phyloP scores from a whole-genome alignment of 768 basidiomycete species.

The Tricholoma sp. region DNA sequence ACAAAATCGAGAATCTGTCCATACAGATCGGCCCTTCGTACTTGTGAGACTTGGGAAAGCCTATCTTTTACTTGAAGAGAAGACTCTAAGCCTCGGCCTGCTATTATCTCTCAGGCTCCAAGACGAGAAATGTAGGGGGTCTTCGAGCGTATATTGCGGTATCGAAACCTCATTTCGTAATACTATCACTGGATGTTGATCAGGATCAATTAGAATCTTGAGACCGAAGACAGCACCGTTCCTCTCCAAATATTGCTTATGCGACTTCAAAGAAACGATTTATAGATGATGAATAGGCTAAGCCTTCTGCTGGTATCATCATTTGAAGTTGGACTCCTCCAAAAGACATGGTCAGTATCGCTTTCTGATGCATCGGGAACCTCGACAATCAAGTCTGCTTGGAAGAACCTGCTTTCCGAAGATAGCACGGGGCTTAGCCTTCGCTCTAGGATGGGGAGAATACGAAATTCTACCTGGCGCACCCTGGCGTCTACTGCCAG shows the following conservation, averaged over 20 bases:
- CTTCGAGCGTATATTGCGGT: neutral
- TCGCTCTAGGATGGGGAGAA: neutral
- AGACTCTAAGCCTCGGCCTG: neutral
- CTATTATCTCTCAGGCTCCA: neutral
- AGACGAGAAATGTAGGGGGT: neutral
- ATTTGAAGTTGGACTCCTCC: too few relatives aligned
- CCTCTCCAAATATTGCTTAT: neutral
- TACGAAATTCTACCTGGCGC: neutral
- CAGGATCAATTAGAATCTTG: neutral
- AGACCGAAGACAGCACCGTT: neutral
- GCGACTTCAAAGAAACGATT: neutral
- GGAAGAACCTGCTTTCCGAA: neutral
- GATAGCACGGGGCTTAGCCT: neutral
- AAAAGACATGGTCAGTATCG: neutral
- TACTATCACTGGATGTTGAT: neutral
- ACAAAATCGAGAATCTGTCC: neutral
- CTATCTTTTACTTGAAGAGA: neutral
- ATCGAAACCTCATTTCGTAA: neutral
- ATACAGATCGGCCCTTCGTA: neutral
- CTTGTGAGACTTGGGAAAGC: neutral
- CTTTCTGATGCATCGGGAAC: neutral
- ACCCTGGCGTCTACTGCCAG: neutral
- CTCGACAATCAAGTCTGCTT: neutral
- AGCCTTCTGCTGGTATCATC: too few relatives aligned
- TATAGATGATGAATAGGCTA: too few relatives aligned